phyloP scores from a whole-genome alignment of 768 basidiomycete species.

The Tricholoma bakamatsutake region DNA sequence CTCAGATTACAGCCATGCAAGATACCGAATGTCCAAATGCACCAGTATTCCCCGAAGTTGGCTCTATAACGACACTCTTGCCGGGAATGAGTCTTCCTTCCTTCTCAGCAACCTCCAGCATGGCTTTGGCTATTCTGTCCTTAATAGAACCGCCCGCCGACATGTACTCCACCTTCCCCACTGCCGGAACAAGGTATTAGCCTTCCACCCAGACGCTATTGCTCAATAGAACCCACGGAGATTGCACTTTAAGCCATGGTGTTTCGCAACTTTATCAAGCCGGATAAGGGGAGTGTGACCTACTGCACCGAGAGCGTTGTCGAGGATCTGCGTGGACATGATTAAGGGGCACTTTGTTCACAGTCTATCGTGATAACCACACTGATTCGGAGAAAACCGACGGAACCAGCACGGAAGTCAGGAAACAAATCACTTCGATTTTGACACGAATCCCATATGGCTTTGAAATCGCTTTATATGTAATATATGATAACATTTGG shows the following conservation, averaged over 20 bases:
- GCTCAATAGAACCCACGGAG: constrained; percentile 51
- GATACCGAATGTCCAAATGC: constrained; percentile 5
- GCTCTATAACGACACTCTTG: constrained; percentile 89
- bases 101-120: constrained; percentile 92
- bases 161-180: constrained; percentile 87
- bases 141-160: constrained; percentile 94
- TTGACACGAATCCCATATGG: too few species aligned
- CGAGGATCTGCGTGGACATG: constrained; percentile 51
- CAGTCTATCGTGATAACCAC: background rate
- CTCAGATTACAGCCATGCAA: background rate
- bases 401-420: constrained; percentile 12
- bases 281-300: constrained; percentile 90
- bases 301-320: constrained; percentile 78
- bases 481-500: too few species aligned
- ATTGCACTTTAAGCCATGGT: constrained; percentile 81
- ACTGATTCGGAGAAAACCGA: constrained; percentile 9
- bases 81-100: constrained; percentile 84
- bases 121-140: constrained; percentile 93
- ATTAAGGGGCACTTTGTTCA: constrained; percentile 2
- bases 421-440: background rate
- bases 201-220: background rate
- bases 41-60: constrained; percentile 97
- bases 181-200: constrained; percentile 31
- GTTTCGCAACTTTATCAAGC: constrained; percentile 69
- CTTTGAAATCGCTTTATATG: too few species aligned